Evolutionary conservation across 148 eudicot genomes (phyloP).

Genomic region (Rhododendron vialii): DNA sequence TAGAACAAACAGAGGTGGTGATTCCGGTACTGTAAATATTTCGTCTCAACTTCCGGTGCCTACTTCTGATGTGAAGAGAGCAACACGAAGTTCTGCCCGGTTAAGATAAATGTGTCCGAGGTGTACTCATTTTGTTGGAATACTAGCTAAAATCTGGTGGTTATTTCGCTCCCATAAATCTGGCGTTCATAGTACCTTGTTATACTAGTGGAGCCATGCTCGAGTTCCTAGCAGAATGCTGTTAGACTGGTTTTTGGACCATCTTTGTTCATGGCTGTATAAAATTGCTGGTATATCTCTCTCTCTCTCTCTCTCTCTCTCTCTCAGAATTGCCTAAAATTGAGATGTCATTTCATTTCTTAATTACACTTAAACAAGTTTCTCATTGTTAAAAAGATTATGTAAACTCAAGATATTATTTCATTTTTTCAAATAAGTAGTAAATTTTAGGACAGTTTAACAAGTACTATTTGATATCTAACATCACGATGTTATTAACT

Average conservation of each 20-base stretch:
- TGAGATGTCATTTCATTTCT: no score
- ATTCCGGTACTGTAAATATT: constrained; percentile 18
- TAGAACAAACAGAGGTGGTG: constrained; percentile 13
- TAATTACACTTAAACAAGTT: no score
- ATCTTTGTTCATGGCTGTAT: not conserved
- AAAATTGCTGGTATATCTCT: not conserved
- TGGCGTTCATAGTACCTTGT: not conserved
- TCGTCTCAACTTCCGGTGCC: constrained; percentile 19
- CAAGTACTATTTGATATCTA: no score
- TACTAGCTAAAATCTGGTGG: not conserved
- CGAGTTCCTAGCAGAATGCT: not conserved
- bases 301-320: not conserved
- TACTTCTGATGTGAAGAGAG: constrained; percentile 15
- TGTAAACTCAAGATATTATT: no score
- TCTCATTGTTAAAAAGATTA: no score
- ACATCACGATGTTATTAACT: no score
- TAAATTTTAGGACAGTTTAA: no score
- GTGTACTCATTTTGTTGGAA: not conserved
- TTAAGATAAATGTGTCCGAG: constrained; percentile 1
- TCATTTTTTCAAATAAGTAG: no score
- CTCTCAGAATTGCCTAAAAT: no score
- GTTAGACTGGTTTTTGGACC: not conserved
- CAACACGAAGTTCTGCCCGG: constrained; percentile 36
- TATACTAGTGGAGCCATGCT: not conserved
- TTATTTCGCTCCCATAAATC: not conserved